phyloP scores from a whole-genome alignment of 495 filamentous ascomycete species.

The Daldinia vernicosa region DNA sequence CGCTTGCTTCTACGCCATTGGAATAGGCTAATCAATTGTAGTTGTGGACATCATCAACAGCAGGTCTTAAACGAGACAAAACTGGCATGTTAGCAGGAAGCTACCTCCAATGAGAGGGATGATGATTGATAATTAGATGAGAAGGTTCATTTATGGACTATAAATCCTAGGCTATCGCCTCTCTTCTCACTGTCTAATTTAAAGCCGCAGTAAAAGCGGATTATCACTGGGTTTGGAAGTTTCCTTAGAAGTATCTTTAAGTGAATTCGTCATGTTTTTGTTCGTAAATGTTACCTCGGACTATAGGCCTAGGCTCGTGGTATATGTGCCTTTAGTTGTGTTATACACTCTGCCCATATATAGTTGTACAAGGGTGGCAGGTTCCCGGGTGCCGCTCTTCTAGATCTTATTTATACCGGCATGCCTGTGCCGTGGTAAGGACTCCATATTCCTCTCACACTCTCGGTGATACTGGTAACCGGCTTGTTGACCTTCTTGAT shows the following conservation, averaged over 20 bases:
- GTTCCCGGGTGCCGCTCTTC: neutral
- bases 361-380: slow-evolving; percentile 20
- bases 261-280: slow-evolving; percentile 11
- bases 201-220: slow-evolving; percentile 2
- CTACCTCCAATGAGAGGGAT: slow-evolving; percentile 3
- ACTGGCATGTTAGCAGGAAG: neutral
- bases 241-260: neutral
- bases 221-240: neutral
- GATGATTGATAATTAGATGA: slow-evolving; percentile 4
- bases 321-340: slow-evolving; percentile 17
- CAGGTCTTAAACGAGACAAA: slow-evolving; percentile 49
- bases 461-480: slow-evolving; percentile 85
- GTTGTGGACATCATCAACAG: slow-evolving; percentile 71
- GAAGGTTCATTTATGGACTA: slow-evolving; percentile 1
- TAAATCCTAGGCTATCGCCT: slow-evolving; percentile 5
- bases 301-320: neutral
- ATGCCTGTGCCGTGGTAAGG: slow-evolving; percentile 80
- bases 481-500: slow-evolving; percentile 79
- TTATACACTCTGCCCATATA: slow-evolving; percentile 22
- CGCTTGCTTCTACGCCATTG: neutral
- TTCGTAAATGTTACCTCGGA: slow-evolving; percentile 18
- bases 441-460: slow-evolving; percentile 94
- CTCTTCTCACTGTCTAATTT: slow-evolving; percentile 12
- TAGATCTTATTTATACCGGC: slow-evolving; percentile 45
- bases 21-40: slow-evolving; percentile 46